Evolutionary conservation across 2,329 filamentous ascomycete genomes (phyloP).

Genomic region (Trichoderma hamatum): DNA sequence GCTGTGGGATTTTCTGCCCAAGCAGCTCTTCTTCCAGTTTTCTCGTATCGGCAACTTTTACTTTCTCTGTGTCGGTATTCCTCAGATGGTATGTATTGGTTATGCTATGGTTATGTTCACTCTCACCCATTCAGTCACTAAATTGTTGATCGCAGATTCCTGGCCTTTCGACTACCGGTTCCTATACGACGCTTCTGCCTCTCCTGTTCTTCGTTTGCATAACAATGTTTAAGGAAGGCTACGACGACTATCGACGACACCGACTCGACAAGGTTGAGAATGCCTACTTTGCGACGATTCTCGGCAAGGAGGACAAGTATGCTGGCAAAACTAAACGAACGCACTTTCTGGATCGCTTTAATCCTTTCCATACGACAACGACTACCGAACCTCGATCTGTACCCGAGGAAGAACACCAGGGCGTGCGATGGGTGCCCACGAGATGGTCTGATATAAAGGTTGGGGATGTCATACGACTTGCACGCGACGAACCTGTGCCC

Average conservation of each 20-base stretch:
- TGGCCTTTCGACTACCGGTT: slow-evolving; percentile 74
- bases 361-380: slow-evolving; percentile 40
- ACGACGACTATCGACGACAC: slow-evolving; percentile 80
- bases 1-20: slow-evolving; percentile 80
- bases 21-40: slow-evolving; percentile 83
- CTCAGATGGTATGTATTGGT: slow-evolving; percentile 68
- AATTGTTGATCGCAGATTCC: slow-evolving; percentile 62
- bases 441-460: slow-evolving; percentile 53
- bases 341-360: slow-evolving; percentile 35
- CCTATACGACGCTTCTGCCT: slow-evolving; percentile 73
- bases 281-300: slow-evolving; percentile 51
- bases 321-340: slow-evolving; percentile 35
- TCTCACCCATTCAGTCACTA: not conserved
- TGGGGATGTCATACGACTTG: slow-evolving; percentile 53
- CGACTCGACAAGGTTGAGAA: slow-evolving; percentile 83
- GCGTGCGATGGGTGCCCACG: slow-evolving; percentile 54
- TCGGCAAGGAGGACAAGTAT: slow-evolving; percentile 45
- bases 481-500: slow-evolving; percentile 76
- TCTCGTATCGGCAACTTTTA: slow-evolving; percentile 86
- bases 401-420: slow-evolving; percentile 64
- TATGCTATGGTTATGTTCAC: not conserved
- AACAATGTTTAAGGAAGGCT: slow-evolving; percentile 84
- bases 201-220: slow-evolving; percentile 76
- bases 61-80: slow-evolving; percentile 80
- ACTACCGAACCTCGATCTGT: slow-evolving; percentile 36